phyloP scores from a whole-genome alignment of 306 rosid species.

The Cucumis cinereus region DNA sequence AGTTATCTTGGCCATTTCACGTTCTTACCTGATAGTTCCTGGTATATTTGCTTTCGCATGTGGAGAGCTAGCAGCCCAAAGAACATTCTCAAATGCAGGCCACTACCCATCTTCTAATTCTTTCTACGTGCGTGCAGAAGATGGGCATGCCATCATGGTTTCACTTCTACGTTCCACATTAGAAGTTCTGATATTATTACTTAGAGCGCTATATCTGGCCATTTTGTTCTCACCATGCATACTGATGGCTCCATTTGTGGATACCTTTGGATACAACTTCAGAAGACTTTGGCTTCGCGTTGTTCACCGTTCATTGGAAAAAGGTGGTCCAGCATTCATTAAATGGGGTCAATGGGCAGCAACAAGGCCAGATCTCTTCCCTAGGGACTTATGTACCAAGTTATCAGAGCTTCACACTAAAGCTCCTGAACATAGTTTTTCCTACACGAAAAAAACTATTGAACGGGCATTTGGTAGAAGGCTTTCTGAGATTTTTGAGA shows the following conservation, averaged over 20 bases:
- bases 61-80: constrained; percentile 75
- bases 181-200: constrained; percentile 46
- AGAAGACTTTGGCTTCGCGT: constrained; percentile 71
- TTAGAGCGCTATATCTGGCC: constrained; percentile 65
- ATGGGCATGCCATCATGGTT: constrained; percentile 58
- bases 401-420: constrained; percentile 82
- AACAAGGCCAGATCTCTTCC: constrained; percentile 95
- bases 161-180: constrained; percentile 33
- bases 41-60: constrained; percentile 62
- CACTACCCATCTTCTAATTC: constrained; percentile 33
- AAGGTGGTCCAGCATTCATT: constrained; percentile 92
- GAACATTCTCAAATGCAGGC: constrained; percentile 32
- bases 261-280: constrained; percentile 49
- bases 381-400: constrained; percentile 72
- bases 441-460: constrained; percentile 73
- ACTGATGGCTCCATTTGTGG: constrained; percentile 77
- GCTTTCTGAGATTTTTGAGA: constrained; percentile 78
- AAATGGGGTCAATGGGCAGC: constrained; percentile 99
- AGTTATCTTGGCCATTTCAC: constrained; percentile 62
- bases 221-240: constrained; percentile 80
- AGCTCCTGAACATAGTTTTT: constrained; percentile 95
- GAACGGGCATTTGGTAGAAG: constrained; percentile 83
- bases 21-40: constrained; percentile 66
- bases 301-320: constrained; percentile 70
- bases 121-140: constrained; percentile 56